Evolutionary conservation across 129 eudicot species (phyloP).

Genomic region (Artemisia tridentata): DNA sequence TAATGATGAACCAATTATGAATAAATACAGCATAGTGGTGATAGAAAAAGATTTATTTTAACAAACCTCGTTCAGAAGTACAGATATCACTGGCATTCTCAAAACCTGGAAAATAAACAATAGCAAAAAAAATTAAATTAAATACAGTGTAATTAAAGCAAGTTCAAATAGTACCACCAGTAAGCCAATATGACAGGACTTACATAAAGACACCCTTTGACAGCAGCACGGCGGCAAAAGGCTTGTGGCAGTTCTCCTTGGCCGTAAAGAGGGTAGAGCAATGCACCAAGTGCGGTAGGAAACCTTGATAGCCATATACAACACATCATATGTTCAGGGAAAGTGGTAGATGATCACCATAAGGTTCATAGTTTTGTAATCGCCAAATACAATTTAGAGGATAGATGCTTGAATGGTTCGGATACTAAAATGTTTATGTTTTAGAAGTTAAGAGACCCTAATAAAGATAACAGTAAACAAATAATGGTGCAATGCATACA

Average conservation of each 20-base stretch:
- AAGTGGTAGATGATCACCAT: constrained; percentile 21
- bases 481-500: not conserved
- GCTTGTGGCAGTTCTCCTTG: constrained; percentile 97
- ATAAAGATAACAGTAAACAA: no score
- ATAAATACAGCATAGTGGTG: no score
- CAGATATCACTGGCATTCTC: constrained; percentile 68
- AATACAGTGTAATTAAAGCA: not conserved
- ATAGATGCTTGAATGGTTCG: no score
- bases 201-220: constrained; percentile 93
- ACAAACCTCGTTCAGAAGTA: constrained; percentile 69
- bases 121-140: not conserved
- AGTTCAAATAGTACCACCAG: constrained; percentile 1
- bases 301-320: constrained; percentile 49
- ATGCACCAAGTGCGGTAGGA: constrained; percentile 84
- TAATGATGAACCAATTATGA: no score
- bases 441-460: no score
- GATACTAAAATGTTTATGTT: no score
- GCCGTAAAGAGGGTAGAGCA: constrained; percentile 91
- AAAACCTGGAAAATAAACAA: constrained; percentile 55
- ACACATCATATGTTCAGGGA: constrained; percentile 13
- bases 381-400: not conserved
- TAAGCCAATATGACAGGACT: constrained; percentile 29
- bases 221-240: constrained; percentile 99
- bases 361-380: constrained; percentile 2
- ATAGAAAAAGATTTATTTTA: not conserved